Conservation (phyloP, 257 asterid genomes). For the Eucommia ulmoides region DNA sequence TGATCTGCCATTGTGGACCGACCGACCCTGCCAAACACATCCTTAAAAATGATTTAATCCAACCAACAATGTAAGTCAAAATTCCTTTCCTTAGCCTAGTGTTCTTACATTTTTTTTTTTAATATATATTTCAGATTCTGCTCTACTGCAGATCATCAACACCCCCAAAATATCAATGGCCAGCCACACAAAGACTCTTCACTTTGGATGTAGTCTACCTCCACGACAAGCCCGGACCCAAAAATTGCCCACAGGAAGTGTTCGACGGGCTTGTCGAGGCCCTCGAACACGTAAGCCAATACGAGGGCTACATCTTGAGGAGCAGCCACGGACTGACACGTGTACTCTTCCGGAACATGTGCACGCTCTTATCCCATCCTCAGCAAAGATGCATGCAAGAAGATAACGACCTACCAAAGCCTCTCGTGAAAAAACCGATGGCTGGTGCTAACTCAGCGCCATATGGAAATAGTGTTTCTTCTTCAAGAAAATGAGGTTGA, state of each 20-base stretch:
- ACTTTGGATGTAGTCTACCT: constrained; percentile 84
- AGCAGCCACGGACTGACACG: constrained; percentile 85
- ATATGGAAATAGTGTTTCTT: too few relatives aligned
- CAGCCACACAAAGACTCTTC: constrained; percentile 58
- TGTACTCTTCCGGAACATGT: constrained; percentile 58
- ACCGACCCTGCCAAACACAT: too few relatives aligned
- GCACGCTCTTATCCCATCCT: constrained; percentile 65
- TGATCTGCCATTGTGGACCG: too few relatives aligned
- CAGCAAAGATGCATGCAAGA: constrained; percentile 86
- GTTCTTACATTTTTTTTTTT: too few relatives aligned
- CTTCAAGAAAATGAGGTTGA: too few relatives aligned
- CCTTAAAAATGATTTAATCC: too few relatives aligned
- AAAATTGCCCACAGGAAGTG: constrained; percentile 82
- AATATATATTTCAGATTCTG: constrained; percentile 59
- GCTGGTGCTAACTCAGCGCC: too few relatives aligned
- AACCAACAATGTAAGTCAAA: not conserved
- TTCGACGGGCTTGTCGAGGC: constrained; percentile 88
- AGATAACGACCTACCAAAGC: constrained; percentile 61
- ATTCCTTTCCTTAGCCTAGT: too few relatives aligned
- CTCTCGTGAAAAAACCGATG: constrained; percentile 41
- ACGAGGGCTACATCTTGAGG: constrained; percentile 81
- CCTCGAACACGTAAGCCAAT: constrained; percentile 64
- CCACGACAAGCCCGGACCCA: constrained; percentile 93
- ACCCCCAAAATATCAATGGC: constrained; percentile 55
- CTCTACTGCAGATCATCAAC: constrained; percentile 78